These are phyloP conservation scores for Keqinozyma sinolaborantium DNA, from an alignment of 1,139 yeast genomes.

Conservation along the genomic window DNA sequence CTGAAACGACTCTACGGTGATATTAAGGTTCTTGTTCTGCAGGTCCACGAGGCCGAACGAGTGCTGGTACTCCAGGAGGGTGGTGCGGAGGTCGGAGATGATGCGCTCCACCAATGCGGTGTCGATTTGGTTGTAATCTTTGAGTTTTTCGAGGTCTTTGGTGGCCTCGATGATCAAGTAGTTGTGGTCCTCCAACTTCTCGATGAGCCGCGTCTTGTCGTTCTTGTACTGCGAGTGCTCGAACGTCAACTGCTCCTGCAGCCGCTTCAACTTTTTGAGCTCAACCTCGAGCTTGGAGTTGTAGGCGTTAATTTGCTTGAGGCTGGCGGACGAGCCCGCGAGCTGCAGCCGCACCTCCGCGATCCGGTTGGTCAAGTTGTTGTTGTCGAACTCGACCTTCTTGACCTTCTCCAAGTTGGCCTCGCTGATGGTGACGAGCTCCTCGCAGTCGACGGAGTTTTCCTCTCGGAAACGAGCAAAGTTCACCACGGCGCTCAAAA, in stretches of 20 bases:
- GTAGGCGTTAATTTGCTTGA: slow-evolving; percentile 49
- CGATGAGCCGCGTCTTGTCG: slow-evolving; percentile 56
- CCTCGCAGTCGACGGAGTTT: slow-evolving; percentile 66
- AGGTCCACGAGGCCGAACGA: slow-evolving; percentile 41
- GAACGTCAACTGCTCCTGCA: slow-evolving; percentile 61
- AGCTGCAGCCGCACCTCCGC: slow-evolving; percentile 31
- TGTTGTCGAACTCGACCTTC: slow-evolving; percentile 30
- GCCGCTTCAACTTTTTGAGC: slow-evolving; percentile 56
- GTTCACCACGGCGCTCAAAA: slow-evolving; percentile 80
- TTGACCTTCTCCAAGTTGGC: slow-evolving; percentile 38
- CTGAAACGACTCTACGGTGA: slow-evolving; percentile 59
- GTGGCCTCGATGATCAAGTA: slow-evolving; percentile 53
- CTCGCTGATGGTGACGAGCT: slow-evolving; percentile 55
- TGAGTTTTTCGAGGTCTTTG: slow-evolving; percentile 57
- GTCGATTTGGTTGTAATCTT: slow-evolving; percentile 60
- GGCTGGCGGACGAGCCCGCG: slow-evolving; percentile 21
- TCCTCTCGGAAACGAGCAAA: slow-evolving; percentile 83
- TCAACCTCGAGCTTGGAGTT: slow-evolving; percentile 62
- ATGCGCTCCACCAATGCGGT: slow-evolving; percentile 54
- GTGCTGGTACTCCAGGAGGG: slow-evolving; percentile 40
- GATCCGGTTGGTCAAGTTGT: slow-evolving; percentile 39
- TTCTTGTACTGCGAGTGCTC: slow-evolving; percentile 67
- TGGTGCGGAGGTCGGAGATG: slow-evolving; percentile 52
- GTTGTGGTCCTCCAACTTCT: slow-evolving; percentile 53
- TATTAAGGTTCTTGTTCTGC: slow-evolving; percentile 48